A percentile compares a stretch with the other conserved stretches of the same genome.
Evolutionary conservation across 768 basidiomycete species (phyloP).

Genomic region (Trametes cinnabarina): DNA sequence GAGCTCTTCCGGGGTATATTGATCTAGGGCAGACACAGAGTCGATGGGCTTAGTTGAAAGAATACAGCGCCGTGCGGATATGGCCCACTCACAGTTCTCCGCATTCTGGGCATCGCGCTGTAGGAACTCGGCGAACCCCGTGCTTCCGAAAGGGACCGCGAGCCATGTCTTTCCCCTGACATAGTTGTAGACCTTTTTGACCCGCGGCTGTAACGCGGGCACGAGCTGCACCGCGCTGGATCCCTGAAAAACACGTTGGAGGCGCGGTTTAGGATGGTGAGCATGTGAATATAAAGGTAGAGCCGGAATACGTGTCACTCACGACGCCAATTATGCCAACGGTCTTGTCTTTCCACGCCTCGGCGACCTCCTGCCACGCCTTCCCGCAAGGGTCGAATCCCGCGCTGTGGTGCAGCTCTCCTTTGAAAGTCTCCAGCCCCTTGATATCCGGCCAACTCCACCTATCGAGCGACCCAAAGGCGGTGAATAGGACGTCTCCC

Average conservation of each 20-base stretch:
- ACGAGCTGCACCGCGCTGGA: slow-evolving; percentile 64
- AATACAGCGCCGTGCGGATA: neutral
- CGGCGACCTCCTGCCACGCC: slow-evolving; percentile 44
- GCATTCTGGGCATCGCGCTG: slow-evolving; percentile 32
- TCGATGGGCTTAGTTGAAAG: neutral
- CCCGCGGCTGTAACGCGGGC: slow-evolving; percentile 52
- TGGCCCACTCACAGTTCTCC: slow-evolving; percentile 40
- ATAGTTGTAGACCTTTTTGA: slow-evolving; percentile 49
- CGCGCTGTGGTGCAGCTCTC: slow-evolving; percentile 62
- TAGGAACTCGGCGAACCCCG: slow-evolving; percentile 39
- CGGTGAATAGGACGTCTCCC: slow-evolving; percentile 57
- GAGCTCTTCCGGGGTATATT: slow-evolving; percentile 44
- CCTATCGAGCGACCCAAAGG: slow-evolving; percentile 49
- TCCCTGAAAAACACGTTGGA: slow-evolving; percentile 41
- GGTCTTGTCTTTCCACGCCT: slow-evolving; percentile 49
- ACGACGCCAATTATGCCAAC: slow-evolving; percentile 64
- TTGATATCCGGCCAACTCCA: slow-evolving; percentile 70
- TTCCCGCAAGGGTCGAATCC: slow-evolving; percentile 46
- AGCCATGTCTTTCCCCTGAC: slow-evolving; percentile 64
- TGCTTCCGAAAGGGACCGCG: slow-evolving; percentile 42
- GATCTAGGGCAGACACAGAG: neutral
- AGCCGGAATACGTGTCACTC: slow-evolving; percentile 19
- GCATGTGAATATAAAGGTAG: neutral
- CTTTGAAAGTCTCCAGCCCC: slow-evolving; percentile 55
- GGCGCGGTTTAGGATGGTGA: no score